Base-by-base conservation (phyloP, 2,329 filamentous ascomycete genomes). In the Trichoderma polysporum region DNA sequence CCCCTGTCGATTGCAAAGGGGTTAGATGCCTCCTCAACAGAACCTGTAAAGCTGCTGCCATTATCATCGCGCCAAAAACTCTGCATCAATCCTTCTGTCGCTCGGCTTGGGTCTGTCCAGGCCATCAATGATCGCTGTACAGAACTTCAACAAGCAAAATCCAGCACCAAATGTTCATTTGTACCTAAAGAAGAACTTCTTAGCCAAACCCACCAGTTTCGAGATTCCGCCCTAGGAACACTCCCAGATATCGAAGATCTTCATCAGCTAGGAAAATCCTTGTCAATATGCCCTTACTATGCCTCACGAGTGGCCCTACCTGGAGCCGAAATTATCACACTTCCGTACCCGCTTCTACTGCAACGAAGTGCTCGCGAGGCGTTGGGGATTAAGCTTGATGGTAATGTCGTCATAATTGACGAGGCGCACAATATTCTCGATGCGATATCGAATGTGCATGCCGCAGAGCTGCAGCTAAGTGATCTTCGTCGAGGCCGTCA, bases 391-490 rank as follows among this genome's bases (percentile, higher is more conserved):
- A 94, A 91, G 27, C 79, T 99, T 9, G 93, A 96, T 72, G 88
- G 89, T 5, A 95, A 97, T 74, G 84, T 99, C 0, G 89, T 99
- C n/a, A 91, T 99, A 29, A 92, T 99, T 56, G 95, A 99, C 72
- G 95, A 99, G 81, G 95, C 95, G 0, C 95, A 99, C 76, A 99
- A 99, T 74, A 86, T 99, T 61, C 97, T 97, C 90, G 94, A 97
- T 76, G 93, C 94, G 0, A 92, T 99, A 53, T 87, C 92, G 17
- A 90, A 89, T 53, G 95, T 97, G 37, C 89, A 97, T 76, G 94
- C 94, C 0, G 88, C 92, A 0, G 88, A 91, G 39, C 85, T 98
- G 22, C 87, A 87, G 2, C 81, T 97, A 4, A 81, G 81, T 29
- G 93, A 97, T 69, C 81, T 98, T 19, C 87, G 87, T 58, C 85